Base-by-base conservation (phyloP, 2,329 filamentous ascomycete genomes). In the Cordyceps fumosorosea region DNA sequence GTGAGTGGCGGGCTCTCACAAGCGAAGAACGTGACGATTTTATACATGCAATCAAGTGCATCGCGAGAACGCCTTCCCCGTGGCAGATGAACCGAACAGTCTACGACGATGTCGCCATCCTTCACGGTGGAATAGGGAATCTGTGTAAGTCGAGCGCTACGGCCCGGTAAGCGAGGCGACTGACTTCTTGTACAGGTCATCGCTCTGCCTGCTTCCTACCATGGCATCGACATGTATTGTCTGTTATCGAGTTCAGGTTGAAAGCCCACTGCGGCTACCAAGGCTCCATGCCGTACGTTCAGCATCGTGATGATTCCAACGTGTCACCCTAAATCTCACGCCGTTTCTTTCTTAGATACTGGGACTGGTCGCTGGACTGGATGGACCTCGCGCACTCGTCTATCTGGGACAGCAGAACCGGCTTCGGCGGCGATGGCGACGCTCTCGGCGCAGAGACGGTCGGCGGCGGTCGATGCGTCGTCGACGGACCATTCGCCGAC, bases 361-460 rank as follows among this genome's bases (percentile, higher is more conserved):
- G 45, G 45, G 45, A 47, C 45, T 66, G 65, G 65, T 62, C 53
- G 14, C 60, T 66, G 11, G 65, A 66, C 59, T 65, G 64, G 64
- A 62, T 63, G 40, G 56, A 66, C 32, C 60, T 64, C 12, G 50
- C 62, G 20, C 60, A 45, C 29, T 66, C 65, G 3, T 62, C 65
- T 3, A 64, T 66, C 14, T 66, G 62, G 48, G 60, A 64, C 56
- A 58, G 45, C 29, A 24, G 37, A 3, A 45, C 45, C 8, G 65
- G 65, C 11, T 66, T 65, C 52, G 65, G 65, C 3, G 64, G 65
- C 16, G 60, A 65, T 40, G 64, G 63, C 54, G 29, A 29, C 29
- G 29, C 8, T 3, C 29, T 29, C 8, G 29, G 29, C 29, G 29
- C 29, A 29, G 29, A 29, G 29, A 29, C 29, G 5, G 29, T 29